phyloP scores from a whole-genome alignment of 2,329 filamentous ascomycete species.

The Neonectria sp. region DNA sequence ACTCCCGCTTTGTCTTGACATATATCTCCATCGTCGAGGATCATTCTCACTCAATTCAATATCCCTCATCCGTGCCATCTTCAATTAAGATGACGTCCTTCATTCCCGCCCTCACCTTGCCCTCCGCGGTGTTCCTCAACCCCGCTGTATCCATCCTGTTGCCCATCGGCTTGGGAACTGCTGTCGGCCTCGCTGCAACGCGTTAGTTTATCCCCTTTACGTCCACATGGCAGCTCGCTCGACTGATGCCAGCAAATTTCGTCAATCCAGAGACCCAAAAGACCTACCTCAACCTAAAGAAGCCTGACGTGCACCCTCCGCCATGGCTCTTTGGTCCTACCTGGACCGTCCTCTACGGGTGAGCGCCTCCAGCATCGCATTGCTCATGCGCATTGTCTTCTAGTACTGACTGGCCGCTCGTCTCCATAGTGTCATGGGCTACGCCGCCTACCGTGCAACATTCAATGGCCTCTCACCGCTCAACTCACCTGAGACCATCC shows the following conservation, averaged over 20 bases:
- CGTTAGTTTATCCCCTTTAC: slow-evolving; percentile 63
- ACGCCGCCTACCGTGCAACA: slow-evolving; percentile 86
- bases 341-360: slow-evolving; percentile 78
- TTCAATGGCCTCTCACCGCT: slow-evolving; percentile 72
- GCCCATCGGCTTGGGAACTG: slow-evolving; percentile 80
- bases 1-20: background rate
- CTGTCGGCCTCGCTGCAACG: slow-evolving; percentile 78
- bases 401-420: slow-evolving; percentile 1
- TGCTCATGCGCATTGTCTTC: background rate
- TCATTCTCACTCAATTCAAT: background rate
- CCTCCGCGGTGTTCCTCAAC: slow-evolving; percentile 78
- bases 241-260: slow-evolving; percentile 9
- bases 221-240: slow-evolving; percentile 9
- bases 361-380: slow-evolving; percentile 19
- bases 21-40: background rate
- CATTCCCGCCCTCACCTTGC: slow-evolving; percentile 84
- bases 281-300: slow-evolving; percentile 76
- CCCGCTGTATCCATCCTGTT: slow-evolving; percentile 82
- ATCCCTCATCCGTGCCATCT: background rate
- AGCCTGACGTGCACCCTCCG: slow-evolving; percentile 75
- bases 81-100: slow-evolving; percentile 79
- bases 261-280: slow-evolving; percentile 67
- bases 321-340: slow-evolving; percentile 74
- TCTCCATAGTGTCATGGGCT: slow-evolving; percentile 79
- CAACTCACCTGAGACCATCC: slow-evolving; percentile 66